A percentile compares a stretch with the other conserved stretches of the same genome.
phyloP scores from a whole-genome alignment of 1,139 yeast genomes.

The Yamadazyma mexicana region DNA sequence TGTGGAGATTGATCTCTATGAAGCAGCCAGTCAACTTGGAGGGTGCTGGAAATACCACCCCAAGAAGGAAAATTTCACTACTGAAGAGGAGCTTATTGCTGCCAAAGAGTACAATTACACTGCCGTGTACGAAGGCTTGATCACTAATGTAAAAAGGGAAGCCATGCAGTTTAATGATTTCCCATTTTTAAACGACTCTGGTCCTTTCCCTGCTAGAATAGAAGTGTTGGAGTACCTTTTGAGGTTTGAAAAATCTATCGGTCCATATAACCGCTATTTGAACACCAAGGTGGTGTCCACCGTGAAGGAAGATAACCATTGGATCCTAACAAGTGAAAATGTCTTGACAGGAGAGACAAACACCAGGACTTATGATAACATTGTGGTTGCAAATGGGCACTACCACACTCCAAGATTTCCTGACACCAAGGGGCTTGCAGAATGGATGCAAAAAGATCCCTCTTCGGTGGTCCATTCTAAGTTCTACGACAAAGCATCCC shows the following conservation, averaged over 20 bases:
- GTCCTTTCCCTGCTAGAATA: conserved; percentile 34
- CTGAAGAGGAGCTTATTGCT: conserved; percentile 34
- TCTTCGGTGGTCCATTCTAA: conserved; percentile 43
- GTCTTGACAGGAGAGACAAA: conserved; percentile 2
- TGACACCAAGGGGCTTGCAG: conserved; percentile 36
- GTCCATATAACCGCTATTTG: conserved; percentile 10
- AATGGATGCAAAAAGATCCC: conserved; percentile 37
- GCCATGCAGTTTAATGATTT: conserved; percentile 43
- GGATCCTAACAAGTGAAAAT: conserved; percentile 17
- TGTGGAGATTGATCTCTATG: conserved; percentile 41
- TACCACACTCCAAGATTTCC: conserved; percentile 47
- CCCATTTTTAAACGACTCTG: conserved; percentile 29
- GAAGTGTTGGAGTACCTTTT: conserved; percentile 40
- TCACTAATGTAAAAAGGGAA: conserved; percentile 42
- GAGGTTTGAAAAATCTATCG: conserved; percentile 29
- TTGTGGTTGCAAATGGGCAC: conserved; percentile 53
- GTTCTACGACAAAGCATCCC: conserved; percentile 33
- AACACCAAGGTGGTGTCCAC: conserved; percentile 5
- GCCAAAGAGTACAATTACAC: conserved; percentile 24
- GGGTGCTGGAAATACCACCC: conserved; percentile 49
- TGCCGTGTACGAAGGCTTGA: conserved; percentile 47
- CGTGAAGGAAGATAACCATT: conserved; percentile 16
- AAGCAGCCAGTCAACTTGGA: conserved; percentile 40
- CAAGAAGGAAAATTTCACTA: conserved; percentile 18
- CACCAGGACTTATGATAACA: conserved; percentile 35